Conservation (phyloP, 805 yeast species). For the Metschnikowia colocasiae region DNA sequence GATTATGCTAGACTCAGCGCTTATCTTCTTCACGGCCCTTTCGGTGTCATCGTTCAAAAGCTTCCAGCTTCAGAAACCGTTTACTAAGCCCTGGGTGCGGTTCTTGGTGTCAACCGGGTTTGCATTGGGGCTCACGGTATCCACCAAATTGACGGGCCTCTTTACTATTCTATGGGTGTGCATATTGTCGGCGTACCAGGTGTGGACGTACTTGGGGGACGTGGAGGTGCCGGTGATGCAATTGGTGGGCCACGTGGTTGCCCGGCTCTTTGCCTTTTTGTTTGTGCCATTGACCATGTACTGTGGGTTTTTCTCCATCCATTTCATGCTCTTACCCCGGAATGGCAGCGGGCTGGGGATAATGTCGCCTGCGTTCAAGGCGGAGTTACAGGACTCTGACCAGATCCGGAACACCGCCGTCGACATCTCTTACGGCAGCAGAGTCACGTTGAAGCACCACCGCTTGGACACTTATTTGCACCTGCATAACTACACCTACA, state of each 20-base stretch:
- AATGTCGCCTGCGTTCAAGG: conserved; percentile 66
- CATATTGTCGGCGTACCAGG: conserved; percentile 40
- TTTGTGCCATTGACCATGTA: conserved; percentile 59
- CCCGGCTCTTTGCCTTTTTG: conserved; percentile 42
- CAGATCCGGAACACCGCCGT: conserved; percentile 44
- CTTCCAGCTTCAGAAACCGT: conserved; percentile 44
- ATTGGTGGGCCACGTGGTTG: conserved; percentile 39
- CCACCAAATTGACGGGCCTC: conserved; percentile 70
- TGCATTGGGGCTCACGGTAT: conserved; percentile 51
- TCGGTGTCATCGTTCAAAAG: conserved; percentile 50
- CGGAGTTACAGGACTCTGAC: conserved; percentile 46
- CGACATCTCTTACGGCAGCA: conserved; percentile 70
- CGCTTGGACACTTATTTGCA: conserved; percentile 75
- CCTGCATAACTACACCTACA: conserved; percentile 64
- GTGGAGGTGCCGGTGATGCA: conserved; percentile 38
- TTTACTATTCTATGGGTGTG: conserved; percentile 67
- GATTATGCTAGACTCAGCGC: conserved; percentile 40
- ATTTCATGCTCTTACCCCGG: conserved; percentile 44
- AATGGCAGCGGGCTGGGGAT: conserved; percentile 59
- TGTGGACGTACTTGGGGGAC: conserved; percentile 75
- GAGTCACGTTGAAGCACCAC: conserved; percentile 66
- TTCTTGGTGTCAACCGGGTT: conserved; percentile 46
- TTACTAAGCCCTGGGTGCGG: conserved; percentile 50
- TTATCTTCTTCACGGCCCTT: conserved; percentile 44
- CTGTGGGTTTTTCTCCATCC: conserved; percentile 52